Percentiles rank a stretch among this genome's conserved stretches.
phyloP scores from a whole-genome alignment of 2,329 filamentous ascomycete genomes.

The Cytospora piceicola region DNA sequence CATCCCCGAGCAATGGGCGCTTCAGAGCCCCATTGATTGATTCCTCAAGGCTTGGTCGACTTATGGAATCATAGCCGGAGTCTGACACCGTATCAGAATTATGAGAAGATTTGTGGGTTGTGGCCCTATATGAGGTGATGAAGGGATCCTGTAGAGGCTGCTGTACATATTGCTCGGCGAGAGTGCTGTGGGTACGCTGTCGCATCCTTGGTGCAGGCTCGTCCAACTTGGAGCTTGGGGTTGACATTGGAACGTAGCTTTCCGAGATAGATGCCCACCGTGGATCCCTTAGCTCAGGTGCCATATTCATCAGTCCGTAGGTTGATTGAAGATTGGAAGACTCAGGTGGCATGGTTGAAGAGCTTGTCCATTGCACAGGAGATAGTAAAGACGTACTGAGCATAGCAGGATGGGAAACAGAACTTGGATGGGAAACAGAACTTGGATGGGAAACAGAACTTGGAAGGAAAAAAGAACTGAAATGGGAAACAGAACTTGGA shows the following conservation, averaged over 20 bases:
- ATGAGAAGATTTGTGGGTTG: conserved; percentile 41
- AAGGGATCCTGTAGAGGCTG: conserved; percentile 34
- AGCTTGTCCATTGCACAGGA: too few relatives aligned
- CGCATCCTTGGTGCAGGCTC: conserved; percentile 32
- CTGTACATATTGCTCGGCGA: conserved; percentile 41
- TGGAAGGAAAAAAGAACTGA: too few relatives aligned
- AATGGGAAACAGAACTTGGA: too few relatives aligned
- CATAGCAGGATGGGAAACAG: too few relatives aligned
- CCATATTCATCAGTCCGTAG: background rate
- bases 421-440: too few relatives aligned
- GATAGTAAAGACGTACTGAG: too few relatives aligned
- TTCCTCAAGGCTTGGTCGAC: background rate
- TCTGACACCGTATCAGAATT: background rate
- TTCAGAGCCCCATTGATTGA: background rate
- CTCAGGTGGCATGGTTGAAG: too few relatives aligned
- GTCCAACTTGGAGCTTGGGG: background rate
- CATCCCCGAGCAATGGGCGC: background rate
- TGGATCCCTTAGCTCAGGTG: conserved; percentile 31
- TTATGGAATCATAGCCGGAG: background rate
- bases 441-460: too few relatives aligned
- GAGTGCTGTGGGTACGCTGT: conserved; percentile 34
- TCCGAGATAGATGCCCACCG: too few relatives aligned
- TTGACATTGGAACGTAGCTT: too few relatives aligned
- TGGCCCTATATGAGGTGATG: conserved; percentile 32
- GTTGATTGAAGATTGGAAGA: too few relatives aligned